phyloP scores from a whole-genome alignment of 139 green algal species.

The Desmodesmus armatus region DNA sequence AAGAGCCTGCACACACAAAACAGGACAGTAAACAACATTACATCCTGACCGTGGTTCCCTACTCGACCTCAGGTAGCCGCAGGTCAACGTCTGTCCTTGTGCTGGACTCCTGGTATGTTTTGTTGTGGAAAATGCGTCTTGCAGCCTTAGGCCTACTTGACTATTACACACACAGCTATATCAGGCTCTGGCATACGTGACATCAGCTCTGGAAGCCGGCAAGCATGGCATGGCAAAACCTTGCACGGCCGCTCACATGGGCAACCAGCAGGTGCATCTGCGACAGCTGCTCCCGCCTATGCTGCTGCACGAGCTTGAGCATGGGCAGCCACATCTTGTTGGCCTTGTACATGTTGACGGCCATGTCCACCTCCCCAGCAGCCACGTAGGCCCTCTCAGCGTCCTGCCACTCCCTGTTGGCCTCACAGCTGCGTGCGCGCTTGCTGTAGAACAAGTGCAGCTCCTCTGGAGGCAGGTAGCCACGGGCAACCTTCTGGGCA shows the following conservation, averaged over 20 bases:
- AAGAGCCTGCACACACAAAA: constrained; percentile 69
- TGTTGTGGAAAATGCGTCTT: too few species aligned
- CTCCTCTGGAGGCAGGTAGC: constrained; percentile 79
- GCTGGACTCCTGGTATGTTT: too few species aligned
- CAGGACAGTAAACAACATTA: too few species aligned
- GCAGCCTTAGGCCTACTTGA: too few species aligned
- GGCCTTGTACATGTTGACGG: constrained; percentile 89
- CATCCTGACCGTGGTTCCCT: too few species aligned
- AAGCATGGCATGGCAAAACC: too few species aligned
- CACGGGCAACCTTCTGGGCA: constrained; percentile 81
- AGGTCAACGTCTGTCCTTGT: too few species aligned
- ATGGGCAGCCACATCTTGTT: constrained; percentile 77
- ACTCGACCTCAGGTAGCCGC: too few species aligned
- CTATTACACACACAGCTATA: too few species aligned
- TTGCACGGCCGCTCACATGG: background rate
- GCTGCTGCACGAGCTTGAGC: constrained; percentile 75
- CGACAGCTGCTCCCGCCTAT: constrained; percentile 69
- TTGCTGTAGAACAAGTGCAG: constrained; percentile 61
- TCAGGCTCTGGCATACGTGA: too few species aligned
- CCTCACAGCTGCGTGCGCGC: constrained; percentile 73
- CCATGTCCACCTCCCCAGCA: constrained; percentile 74
- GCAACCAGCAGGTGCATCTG: constrained; percentile 62
- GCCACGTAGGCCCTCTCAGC: constrained; percentile 83
- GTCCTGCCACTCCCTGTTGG: constrained; percentile 66
- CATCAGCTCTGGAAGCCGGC: too few species aligned